These are phyloP conservation scores for Alloteropsis semialata DNA, from an alignment of 176 grass and related monocot species.

Conservation along the genomic window DNA sequence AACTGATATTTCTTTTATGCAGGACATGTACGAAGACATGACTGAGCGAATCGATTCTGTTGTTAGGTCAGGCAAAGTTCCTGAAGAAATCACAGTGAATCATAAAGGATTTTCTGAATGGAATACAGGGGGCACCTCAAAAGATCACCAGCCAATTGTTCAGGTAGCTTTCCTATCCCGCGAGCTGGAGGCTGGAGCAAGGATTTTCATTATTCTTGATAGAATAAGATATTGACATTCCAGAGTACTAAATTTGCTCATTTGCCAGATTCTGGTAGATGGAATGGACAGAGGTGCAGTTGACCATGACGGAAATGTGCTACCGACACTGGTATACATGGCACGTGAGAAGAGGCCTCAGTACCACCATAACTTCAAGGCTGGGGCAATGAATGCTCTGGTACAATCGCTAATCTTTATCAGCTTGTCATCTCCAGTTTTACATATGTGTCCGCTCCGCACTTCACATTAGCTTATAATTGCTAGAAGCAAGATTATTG, in stretches of 20 bases:
- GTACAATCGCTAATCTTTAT: conserved; percentile 19
- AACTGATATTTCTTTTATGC: not conserved
- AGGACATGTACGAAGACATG: conserved; percentile 70
- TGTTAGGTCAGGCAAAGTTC: conserved; percentile 41
- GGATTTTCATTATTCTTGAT: not conserved
- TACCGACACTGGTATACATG: conserved; percentile 89
- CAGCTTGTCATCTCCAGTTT: not conserved
- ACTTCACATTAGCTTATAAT: not conserved
- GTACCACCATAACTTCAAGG: conserved; percentile 82
- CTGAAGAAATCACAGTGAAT: conserved; percentile 40
- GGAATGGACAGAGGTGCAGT: conserved; percentile 38
- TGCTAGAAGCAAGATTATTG: not conserved
- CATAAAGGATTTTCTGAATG: conserved; percentile 76
- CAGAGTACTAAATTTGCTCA: not conserved
- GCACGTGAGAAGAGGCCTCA: conserved; percentile 77
- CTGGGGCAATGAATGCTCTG: conserved; percentile 84
- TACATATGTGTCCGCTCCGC: not conserved
- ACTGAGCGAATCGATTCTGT: conserved; percentile 36
- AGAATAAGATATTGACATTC: not conserved
- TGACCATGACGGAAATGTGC: conserved; percentile 31
- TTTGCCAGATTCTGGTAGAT: conserved; percentile 61
- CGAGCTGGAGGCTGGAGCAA: not conserved
- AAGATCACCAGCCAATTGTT: conserved; percentile 68
- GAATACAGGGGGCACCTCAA: conserved; percentile 30
- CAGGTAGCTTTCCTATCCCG: conserved; percentile 39